A percentile compares a stretch with the other conserved stretches of the same genome.
Conservation (phyloP, 768 basidiomycete genomes). For the Pulveroboletus frians region DNA sequence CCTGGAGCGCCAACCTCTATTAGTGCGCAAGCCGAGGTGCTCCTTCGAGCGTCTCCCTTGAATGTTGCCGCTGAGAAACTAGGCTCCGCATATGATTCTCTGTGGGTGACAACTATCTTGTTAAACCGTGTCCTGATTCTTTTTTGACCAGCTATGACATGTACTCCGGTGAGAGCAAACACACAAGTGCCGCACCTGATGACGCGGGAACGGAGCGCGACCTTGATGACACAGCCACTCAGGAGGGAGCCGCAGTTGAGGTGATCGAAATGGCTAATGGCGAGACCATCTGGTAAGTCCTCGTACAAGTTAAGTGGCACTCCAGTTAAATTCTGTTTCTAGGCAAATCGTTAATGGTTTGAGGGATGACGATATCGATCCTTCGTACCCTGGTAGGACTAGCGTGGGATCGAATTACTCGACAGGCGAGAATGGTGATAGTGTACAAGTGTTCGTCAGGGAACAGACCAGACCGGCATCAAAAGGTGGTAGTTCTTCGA, state of each 20-base stretch:
- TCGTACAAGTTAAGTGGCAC: neutral
- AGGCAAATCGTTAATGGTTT: constrained; percentile 81
- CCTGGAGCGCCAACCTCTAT: constrained; percentile 57
- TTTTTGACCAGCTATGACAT: constrained; percentile 62
- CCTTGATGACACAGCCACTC: constrained; percentile 25
- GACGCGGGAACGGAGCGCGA: constrained; percentile 28
- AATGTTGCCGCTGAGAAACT: constrained; percentile 54
- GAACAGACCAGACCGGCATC: constrained; percentile 66
- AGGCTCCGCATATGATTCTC: constrained; percentile 68
- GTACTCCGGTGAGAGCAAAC: constrained; percentile 59
- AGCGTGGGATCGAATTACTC: constrained; percentile 78
- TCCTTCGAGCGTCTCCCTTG: constrained; percentile 38
- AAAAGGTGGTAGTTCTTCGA: constrained; percentile 55
- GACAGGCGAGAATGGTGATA: constrained; percentile 39
- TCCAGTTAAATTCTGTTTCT: constrained; percentile 2
- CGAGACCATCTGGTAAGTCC: constrained; percentile 74
- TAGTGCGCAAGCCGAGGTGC: constrained; percentile 34
- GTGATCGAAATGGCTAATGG: constrained; percentile 83
- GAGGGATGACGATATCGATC: constrained; percentile 71
- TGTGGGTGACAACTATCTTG: constrained; percentile 46
- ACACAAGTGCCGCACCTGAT: constrained; percentile 31
- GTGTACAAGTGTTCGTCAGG: constrained; percentile 69
- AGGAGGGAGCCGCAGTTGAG: constrained; percentile 62
- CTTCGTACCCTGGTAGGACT: constrained; percentile 57
- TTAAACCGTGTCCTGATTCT: constrained; percentile 15